Evolutionary conservation across 768 basidiomycete genomes (phyloP).

Genomic region (Rhizopogon roseolus): DNA sequence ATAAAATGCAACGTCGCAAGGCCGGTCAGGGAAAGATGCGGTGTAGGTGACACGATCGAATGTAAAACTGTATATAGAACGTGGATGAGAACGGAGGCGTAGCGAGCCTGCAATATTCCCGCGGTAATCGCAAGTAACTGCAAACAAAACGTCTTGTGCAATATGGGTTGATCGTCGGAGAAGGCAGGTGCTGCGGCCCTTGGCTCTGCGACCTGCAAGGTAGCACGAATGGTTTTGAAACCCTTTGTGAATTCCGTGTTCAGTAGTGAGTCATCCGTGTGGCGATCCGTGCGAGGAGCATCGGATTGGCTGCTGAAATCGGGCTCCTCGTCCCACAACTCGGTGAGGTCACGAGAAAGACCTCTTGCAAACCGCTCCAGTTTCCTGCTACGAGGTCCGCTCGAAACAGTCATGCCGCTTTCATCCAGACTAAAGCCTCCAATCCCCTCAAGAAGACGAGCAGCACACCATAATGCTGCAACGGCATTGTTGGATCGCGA

Average conservation of each 20-base stretch:
- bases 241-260: slow-evolving; percentile 65
- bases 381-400: slow-evolving; percentile 35
- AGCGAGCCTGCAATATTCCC: slow-evolving; percentile 68
- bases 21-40: slow-evolving; percentile 72
- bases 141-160: slow-evolving; percentile 70
- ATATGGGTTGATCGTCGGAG: slow-evolving; percentile 43
- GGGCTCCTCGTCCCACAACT: slow-evolving; percentile 61
- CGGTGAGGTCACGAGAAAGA: slow-evolving; percentile 58
- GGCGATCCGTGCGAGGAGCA: slow-evolving; percentile 7
- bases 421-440: slow-evolving; percentile 40
- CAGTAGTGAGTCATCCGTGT: slow-evolving; percentile 32
- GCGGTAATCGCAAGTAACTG: slow-evolving; percentile 71
- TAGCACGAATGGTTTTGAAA: slow-evolving; percentile 56
- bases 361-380: slow-evolving; percentile 62
- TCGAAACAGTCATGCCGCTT: slow-evolving; percentile 13
- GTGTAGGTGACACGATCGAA: slow-evolving; percentile 69
- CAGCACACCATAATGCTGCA: slow-evolving; percentile 83
- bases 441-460: slow-evolving; percentile 71
- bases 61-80: slow-evolving; percentile 84
- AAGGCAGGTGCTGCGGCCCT: slow-evolving; percentile 19
- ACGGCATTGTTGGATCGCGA: slow-evolving; percentile 44
- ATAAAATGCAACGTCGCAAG: slow-evolving; percentile 67
- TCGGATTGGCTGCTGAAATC: slow-evolving; percentile 19
- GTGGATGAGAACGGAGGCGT: slow-evolving; percentile 69
- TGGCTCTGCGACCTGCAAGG: slow-evolving; percentile 41